These are phyloP conservation scores for Aspergillus sclerotiicarbonarius DNA, from an alignment of 495 filamentous ascomycete species.

Conservation along the genomic window DNA sequence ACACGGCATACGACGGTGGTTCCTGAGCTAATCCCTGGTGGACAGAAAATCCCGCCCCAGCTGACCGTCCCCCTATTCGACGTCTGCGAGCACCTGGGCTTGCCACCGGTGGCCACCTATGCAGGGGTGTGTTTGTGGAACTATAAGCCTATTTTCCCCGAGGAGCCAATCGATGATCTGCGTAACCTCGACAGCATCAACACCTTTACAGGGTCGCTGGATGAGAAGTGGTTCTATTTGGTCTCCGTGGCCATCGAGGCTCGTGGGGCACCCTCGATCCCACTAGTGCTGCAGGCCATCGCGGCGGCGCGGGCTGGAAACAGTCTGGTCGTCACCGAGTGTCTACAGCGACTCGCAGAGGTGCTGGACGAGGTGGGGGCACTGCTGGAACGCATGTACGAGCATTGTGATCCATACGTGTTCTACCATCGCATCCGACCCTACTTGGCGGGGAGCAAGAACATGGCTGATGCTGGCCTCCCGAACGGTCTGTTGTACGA, in stretches of 20 bases:
- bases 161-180: conserved; percentile 75
- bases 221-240: conserved; percentile 98
- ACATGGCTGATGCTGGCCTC: conserved; percentile 90
- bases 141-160: conserved; percentile 80
- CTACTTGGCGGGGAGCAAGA: conserved; percentile 92
- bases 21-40: neutral
- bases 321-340: conserved; percentile 65
- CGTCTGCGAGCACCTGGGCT: conserved; percentile 75
- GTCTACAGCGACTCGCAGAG: conserved; percentile 76
- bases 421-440: conserved; percentile 94
- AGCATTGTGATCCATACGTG: conserved; percentile 85
- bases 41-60: conserved; percentile 75
- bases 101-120: conserved; percentile 94
- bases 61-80: conserved; percentile 79
- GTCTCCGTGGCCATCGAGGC: conserved; percentile 96
- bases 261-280: conserved; percentile 81
- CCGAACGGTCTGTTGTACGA: conserved; percentile 87
- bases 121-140: conserved; percentile 93
- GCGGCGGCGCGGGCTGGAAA: conserved; percentile 73
- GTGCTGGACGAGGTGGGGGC: conserved; percentile 76
- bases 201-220: conserved; percentile 92
- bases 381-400: conserved; percentile 81
- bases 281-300: conserved; percentile 85
- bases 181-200: conserved; percentile 80
- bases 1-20: neutral